A percentile compares a stretch with the other conserved stretches of the same genome.
phyloP scores from a whole-genome alignment of 371 early-diverging fungal genomes.

The Actinomucor elegans region DNA sequence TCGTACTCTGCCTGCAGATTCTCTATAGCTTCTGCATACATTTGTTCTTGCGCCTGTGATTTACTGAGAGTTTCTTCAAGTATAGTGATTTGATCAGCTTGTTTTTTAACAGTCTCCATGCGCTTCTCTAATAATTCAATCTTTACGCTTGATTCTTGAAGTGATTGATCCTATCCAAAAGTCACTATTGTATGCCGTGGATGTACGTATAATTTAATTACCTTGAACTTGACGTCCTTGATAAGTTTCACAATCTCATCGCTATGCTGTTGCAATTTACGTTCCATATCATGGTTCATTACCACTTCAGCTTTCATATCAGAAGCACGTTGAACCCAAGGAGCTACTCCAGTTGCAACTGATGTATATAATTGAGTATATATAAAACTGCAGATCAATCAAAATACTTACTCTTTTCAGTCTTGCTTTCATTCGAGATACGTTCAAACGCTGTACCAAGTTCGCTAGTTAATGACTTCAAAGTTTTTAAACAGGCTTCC shows the following conservation, averaged over 20 bases:
- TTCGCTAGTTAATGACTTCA: conserved; percentile 54
- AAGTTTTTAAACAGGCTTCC: conserved; percentile 57
- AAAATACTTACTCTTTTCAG: conserved; percentile 38
- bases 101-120: conserved; percentile 64
- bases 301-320: conserved; percentile 76
- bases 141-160: conserved; percentile 77
- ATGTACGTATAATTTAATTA: conserved; percentile 6
- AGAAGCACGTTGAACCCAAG: conserved; percentile 81
- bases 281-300: conserved; percentile 77
- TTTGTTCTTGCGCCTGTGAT: conserved; percentile 61
- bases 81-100: conserved; percentile 61
- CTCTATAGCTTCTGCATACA: conserved; percentile 76
- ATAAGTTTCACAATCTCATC: conserved; percentile 78
- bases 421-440: conserved; percentile 51
- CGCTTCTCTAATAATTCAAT: conserved; percentile 79
- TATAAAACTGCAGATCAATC: not conserved
- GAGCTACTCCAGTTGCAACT: conserved; percentile 60
- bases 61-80: conserved; percentile 63
- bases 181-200: not conserved
- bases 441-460: conserved; percentile 35
- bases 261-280: conserved; percentile 69
- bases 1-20: conserved; percentile 74
- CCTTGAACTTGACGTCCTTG: conserved; percentile 73
- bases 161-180: conserved; percentile 58
- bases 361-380: not conserved